phyloP scores from a whole-genome alignment of 2,329 filamentous ascomycete species.

The Davidsoniella eucalypti region DNA sequence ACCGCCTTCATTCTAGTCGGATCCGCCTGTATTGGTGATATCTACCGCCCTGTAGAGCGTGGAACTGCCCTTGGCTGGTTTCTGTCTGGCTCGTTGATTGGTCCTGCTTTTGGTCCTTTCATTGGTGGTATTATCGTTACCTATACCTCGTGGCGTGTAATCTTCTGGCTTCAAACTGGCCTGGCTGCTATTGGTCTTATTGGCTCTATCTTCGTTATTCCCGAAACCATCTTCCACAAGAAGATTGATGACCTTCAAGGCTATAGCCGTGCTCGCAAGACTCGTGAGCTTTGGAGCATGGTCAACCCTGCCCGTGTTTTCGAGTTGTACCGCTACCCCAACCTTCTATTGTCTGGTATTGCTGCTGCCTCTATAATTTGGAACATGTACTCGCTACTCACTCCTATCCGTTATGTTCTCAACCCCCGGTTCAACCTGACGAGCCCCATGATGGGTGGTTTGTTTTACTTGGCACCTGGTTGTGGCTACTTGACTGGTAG shows the following conservation, averaged over 20 bases:
- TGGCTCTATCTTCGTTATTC: conserved; percentile 48
- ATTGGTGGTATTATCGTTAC: conserved; percentile 64
- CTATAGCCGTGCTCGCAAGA: conserved; percentile 31
- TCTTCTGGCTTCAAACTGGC: conserved; percentile 63
- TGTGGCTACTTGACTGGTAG: conserved; percentile 53
- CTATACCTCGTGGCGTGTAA: conserved; percentile 53
- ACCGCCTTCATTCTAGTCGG: conserved; percentile 61
- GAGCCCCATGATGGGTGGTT: conserved; percentile 46
- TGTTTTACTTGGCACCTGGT: conserved; percentile 62
- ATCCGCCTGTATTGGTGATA: conserved; percentile 48
- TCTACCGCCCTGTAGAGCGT: conserved; percentile 49
- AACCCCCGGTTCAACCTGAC: conserved; percentile 58
- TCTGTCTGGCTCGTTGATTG: conserved; percentile 52
- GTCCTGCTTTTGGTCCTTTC: conserved; percentile 54
- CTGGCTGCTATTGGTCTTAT: conserved; percentile 43
- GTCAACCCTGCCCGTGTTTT: conserved; percentile 50
- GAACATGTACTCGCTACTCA: conserved; percentile 50
- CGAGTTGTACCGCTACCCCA: conserved; percentile 49
- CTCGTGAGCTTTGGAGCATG: conserved; percentile 40
- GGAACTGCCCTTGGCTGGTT: conserved; percentile 63
- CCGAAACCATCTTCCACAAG: conserved; percentile 55
- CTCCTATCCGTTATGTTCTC: conserved; percentile 54
- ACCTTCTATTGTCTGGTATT: conserved; percentile 42
- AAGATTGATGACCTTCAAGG: conserved; percentile 45
- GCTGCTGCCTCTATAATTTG: conserved; percentile 49